Percentiles rank a stretch among this genome's conserved stretches.
These are phyloP conservation scores for Amphicarpaea edgeworthii DNA, from an alignment of 306 rosid genomes.

Conservation along the genomic window DNA sequence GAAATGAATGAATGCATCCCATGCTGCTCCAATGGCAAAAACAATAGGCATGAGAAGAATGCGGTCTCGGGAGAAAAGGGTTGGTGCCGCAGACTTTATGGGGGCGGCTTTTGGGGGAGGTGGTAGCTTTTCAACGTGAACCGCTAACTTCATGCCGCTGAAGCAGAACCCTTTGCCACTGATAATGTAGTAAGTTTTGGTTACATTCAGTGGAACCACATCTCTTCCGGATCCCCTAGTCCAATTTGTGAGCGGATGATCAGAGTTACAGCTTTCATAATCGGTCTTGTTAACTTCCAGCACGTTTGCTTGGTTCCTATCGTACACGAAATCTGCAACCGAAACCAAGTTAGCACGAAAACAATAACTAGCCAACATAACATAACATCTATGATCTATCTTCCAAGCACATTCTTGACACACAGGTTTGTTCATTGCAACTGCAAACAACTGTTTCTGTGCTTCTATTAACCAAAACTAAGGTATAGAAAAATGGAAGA, in stretches of 20 bases:
- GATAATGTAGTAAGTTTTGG: slow-evolving; percentile 73
- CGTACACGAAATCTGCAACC: slow-evolving; percentile 81
- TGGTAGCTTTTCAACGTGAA: slow-evolving; percentile 72
- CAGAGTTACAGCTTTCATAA: slow-evolving; percentile 73
- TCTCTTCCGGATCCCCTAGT: slow-evolving; percentile 98
- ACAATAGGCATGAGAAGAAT: slow-evolving; percentile 59
- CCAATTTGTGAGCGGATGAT: slow-evolving; percentile 77
- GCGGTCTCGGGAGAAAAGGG: slow-evolving; percentile 44
- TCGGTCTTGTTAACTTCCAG: slow-evolving; percentile 93
- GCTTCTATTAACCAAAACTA: slow-evolving; percentile 6
- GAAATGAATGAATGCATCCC: slow-evolving; percentile 65
- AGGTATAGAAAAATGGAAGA: background rate
- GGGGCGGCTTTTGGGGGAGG: slow-evolving; percentile 75
- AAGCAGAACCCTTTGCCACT: slow-evolving; percentile 92
- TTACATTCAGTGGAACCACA: slow-evolving; percentile 84
- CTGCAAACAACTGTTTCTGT: background rate
- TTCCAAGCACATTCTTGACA: background rate
- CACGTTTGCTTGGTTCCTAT: slow-evolving; percentile 82
- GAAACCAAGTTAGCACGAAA: slow-evolving; percentile 11
- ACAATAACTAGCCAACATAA: background rate
- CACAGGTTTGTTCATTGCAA: background rate
- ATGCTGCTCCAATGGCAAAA: slow-evolving; percentile 66
- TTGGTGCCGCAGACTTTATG: slow-evolving; percentile 39
- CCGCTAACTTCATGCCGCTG: slow-evolving; percentile 84
- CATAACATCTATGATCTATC: background rate